A percentile compares a stretch with the other conserved stretches of the same genome.
phyloP scores from a whole-genome alignment of 2,329 filamentous ascomycete genomes.

The Pestalotiopsis sp. region DNA sequence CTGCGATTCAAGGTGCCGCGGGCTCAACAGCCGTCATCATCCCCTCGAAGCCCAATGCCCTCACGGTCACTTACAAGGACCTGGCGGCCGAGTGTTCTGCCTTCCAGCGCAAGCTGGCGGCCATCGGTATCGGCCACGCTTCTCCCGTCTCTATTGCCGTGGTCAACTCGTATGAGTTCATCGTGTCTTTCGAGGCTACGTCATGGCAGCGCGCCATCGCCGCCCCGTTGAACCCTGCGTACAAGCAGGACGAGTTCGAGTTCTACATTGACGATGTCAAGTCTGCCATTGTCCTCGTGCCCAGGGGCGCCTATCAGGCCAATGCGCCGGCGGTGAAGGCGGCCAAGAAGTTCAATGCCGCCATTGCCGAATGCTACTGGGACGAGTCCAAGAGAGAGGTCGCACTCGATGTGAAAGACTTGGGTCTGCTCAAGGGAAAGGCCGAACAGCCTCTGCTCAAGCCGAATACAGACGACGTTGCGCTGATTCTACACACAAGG shows the following conservation, averaged over 20 bases:
- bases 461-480: conserved; percentile 75
- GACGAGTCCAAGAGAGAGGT: conserved; percentile 66
- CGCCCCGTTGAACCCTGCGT: conserved; percentile 84
- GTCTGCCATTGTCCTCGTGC: conserved; percentile 77
- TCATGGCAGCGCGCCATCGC: conserved; percentile 85
- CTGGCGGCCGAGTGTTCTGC: conserved; percentile 66
- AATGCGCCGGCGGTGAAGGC: conserved; percentile 74
- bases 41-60: conserved; percentile 62
- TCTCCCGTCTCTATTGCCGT: conserved; percentile 82
- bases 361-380: conserved; percentile 88
- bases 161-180: conserved; percentile 85
- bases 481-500: conserved; percentile 80
- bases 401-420: conserved; percentile 76
- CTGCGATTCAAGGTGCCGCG: conserved; percentile 49
- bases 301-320: conserved; percentile 67
- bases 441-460: conserved; percentile 40
- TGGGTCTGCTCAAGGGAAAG: conserved; percentile 62
- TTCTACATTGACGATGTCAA: conserved; percentile 90
- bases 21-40: conserved; percentile 69
- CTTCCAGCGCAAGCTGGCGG: conserved; percentile 79
- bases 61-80: conserved; percentile 71
- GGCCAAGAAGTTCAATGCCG: conserved; percentile 76
- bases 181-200: conserved; percentile 82
- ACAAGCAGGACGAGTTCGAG: conserved; percentile 89
- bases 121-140: conserved; percentile 68